Evolutionary conservation across 2,329 filamentous ascomycete genomes (phyloP).

Genomic region (Fusarium pilosicola): DNA sequence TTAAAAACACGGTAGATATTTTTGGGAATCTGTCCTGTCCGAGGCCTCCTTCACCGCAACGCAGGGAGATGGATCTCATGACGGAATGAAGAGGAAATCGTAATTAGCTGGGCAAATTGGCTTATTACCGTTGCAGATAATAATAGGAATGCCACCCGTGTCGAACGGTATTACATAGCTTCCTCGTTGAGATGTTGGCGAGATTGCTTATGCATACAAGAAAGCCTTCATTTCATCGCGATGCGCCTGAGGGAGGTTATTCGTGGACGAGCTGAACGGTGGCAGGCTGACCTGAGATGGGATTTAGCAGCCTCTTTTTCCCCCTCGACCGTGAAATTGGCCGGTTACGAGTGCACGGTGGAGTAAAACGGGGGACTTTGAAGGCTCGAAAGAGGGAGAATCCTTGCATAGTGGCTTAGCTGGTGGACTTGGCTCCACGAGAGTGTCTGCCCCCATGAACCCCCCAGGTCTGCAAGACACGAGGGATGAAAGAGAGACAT

Average conservation of each 20-base stretch:
- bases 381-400: constrained; percentile 36
- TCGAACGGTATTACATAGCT: constrained; percentile 15
- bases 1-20: constrained; percentile 6
- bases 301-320: constrained; percentile 26
- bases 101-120: constrained; percentile 41
- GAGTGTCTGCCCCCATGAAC: constrained; percentile 12
- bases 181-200: constrained; percentile 22
- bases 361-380: constrained; percentile 28
- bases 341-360: constrained; percentile 23
- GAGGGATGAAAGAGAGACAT: constrained; percentile 22
- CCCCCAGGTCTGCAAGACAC: constrained; percentile 27
- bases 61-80: constrained; percentile 32
- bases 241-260: constrained; percentile 16
- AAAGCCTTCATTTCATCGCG: constrained; percentile 16
- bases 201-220: constrained; percentile 34
- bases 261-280: constrained; percentile 22
- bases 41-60: constrained; percentile 31
- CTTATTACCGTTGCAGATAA: constrained; percentile 32
- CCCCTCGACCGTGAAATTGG: constrained; percentile 38
- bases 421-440: constrained; percentile 19
- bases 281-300: constrained; percentile 27
- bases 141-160: constrained; percentile 29
- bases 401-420: constrained; percentile 41
- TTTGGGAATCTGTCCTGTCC: constrained; percentile 14
- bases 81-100: constrained; percentile 32